phyloP scores from a whole-genome alignment of 768 basidiomycete species.

The Trametes cubensis region DNA sequence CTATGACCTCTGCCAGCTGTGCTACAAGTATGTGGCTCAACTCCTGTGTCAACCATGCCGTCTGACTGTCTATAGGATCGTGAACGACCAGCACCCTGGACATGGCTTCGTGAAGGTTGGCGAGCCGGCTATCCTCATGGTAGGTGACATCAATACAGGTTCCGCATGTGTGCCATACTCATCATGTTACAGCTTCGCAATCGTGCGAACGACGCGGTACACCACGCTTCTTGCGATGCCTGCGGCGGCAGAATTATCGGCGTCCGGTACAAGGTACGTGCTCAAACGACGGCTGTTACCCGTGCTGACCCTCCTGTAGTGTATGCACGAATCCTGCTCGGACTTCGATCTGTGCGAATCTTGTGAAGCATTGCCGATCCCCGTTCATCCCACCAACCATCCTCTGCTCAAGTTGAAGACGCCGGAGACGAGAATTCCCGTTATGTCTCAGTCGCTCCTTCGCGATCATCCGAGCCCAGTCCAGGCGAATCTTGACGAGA shows the following conservation, averaged over 20 bases:
- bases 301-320: conserved; percentile 44
- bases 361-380: conserved; percentile 82
- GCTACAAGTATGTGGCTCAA: conserved; percentile 54
- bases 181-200: conserved; percentile 35
- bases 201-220: conserved; percentile 35
- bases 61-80: conserved; percentile 48
- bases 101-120: conserved; percentile 73
- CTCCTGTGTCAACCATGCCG: background rate
- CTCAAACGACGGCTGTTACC: too few species aligned
- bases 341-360: conserved; percentile 80
- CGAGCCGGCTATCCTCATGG: conserved; percentile 58
- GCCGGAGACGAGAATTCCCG: conserved; percentile 49
- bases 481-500: background rate
- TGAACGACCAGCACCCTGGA: conserved; percentile 69
- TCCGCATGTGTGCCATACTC: background rate
- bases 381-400: conserved; percentile 72
- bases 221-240: conserved; percentile 65
- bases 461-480: background rate
- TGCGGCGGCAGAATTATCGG: conserved; percentile 61
- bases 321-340: conserved; percentile 75
- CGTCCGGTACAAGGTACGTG: conserved; percentile 69
- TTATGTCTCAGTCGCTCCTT: background rate
- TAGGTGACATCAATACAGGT: conserved; percentile 36
- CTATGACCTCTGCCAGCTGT: conserved; percentile 73
- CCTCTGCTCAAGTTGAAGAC: conserved; percentile 75